Evolutionary conservation across 805 yeast genomes (phyloP), one percentile per base, ranked within the genome.

Genomic region (Wickerhamomyces strasburgensis): DNA sequence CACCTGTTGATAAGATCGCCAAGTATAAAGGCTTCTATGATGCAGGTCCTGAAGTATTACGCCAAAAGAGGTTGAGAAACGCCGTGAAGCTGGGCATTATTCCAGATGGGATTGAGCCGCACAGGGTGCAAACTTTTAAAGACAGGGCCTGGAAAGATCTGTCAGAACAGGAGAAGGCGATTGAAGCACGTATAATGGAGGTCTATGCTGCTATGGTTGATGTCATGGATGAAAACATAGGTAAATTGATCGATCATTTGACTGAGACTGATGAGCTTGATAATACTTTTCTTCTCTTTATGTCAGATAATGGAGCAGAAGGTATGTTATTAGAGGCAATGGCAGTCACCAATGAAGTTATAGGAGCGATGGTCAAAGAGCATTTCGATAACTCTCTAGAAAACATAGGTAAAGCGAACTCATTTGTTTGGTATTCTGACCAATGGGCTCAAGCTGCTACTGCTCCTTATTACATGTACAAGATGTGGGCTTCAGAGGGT

Each of bases 261-360:
- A 65, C 72, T 47, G 35, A 44, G 4, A 52, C 58, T 2, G 72
- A 65, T 10, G 72, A 73, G 49, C 52, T 66, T 19, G 80, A 75
- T 28, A 71, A 77, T 54, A 76, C 82, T 0, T 61, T 75, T 46
- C 61, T 76, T n/a, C 43, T 74, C 24, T 77, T 77, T 58, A 71
- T 75, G 69, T 73, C 80, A 4, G 82, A 77, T 53, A 77, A 77
- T 51, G 83, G 82, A 17, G 82, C 82, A 5, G 82, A 77, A 50
- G 79, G 82, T 13, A 68, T 73, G 66, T 56, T 73, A 34, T 60
- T 73, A 56, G 80, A 75, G 44, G 80, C 78, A 3, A 56, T 72
- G 47, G 80, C 83, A 3, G 56, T 61, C 6, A 32, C 19, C 27
- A 55, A 54, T 33, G 54, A 48, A 6, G 38, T 46, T 13, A 50